phyloP scores from a whole-genome alignment of 2,329 filamentous ascomycete genomes.

The Verticillium isaacii region DNA sequence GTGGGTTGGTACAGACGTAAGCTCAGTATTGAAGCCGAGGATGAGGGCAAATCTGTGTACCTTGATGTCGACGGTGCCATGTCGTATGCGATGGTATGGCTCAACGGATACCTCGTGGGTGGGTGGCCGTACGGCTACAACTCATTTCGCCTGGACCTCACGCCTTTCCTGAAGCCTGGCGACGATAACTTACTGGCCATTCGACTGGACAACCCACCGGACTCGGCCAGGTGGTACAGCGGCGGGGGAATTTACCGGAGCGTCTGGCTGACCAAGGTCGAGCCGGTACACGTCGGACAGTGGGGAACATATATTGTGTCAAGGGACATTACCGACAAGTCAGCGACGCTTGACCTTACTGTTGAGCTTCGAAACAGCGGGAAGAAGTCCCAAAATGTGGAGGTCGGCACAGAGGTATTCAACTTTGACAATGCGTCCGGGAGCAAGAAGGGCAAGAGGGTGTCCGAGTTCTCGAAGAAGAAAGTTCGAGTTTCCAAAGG shows the following conservation, averaged over 20 bases:
- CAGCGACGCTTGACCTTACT: slow-evolving; percentile 37
- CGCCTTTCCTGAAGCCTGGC: slow-evolving; percentile 30
- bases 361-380: slow-evolving; percentile 43
- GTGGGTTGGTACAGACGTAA: slow-evolving; percentile 48
- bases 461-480: slow-evolving; percentile 26
- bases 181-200: slow-evolving; percentile 40
- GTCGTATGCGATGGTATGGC: slow-evolving; percentile 47
- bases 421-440: slow-evolving; percentile 28
- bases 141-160: slow-evolving; percentile 46
- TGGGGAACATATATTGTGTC: slow-evolving; percentile 46
- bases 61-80: slow-evolving; percentile 47
- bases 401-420: slow-evolving; percentile 31
- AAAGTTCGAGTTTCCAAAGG: slow-evolving; percentile 23
- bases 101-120: slow-evolving; percentile 43
- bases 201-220: slow-evolving; percentile 42
- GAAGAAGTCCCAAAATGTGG: slow-evolving; percentile 21
- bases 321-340: slow-evolving; percentile 33
- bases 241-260: slow-evolving; percentile 50
- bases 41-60: slow-evolving; percentile 32
- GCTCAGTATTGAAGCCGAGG: slow-evolving; percentile 23
- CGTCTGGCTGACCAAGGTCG: slow-evolving; percentile 46
- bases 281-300: slow-evolving; percentile 40
- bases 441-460: slow-evolving; percentile 16
- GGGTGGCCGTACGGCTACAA: slow-evolving; percentile 49
- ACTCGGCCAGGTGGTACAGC: slow-evolving; percentile 49